Conservation (phyloP, 495 filamentous ascomycete genomes). For the Gamarada debralockiae region DNA sequence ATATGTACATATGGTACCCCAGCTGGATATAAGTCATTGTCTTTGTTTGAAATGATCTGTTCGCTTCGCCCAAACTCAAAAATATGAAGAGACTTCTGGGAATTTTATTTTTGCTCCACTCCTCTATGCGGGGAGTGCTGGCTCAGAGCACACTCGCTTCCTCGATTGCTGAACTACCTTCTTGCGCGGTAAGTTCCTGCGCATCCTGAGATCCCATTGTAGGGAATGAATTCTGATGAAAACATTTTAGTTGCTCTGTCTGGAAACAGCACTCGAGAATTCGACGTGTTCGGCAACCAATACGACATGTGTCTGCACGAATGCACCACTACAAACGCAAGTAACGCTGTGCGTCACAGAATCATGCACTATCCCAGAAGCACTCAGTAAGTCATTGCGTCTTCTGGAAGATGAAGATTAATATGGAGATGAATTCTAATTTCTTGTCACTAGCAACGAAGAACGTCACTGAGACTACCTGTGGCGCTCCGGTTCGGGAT, state of each 20-base stretch:
- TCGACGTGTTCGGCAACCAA: slow-evolving; percentile 28
- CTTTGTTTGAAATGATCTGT: not conserved
- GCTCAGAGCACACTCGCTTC: slow-evolving; percentile 1
- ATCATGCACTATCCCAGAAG: slow-evolving; percentile 29
- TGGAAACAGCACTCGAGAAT: slow-evolving; percentile 18
- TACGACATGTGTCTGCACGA: slow-evolving; percentile 31
- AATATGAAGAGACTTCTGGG: not conserved
- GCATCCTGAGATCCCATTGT: not conserved
- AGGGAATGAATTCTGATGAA: not conserved
- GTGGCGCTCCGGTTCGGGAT: slow-evolving; percentile 16
- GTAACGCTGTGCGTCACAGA: slow-evolving; percentile 27
- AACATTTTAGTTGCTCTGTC: slow-evolving; percentile 22
- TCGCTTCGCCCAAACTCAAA: not conserved
- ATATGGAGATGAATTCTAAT: not conserved
- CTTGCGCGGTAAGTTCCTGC: slow-evolving; percentile 9
- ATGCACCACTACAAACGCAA: slow-evolving; percentile 19
- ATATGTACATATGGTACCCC: not conserved
- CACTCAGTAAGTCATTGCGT: slow-evolving; percentile 24
- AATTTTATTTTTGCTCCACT: not conserved
- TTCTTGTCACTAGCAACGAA: slow-evolving; percentile 6
- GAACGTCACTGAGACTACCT: slow-evolving; percentile 17
- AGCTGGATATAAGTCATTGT: not conserved
- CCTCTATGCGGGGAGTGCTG: not conserved
- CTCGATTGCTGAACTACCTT: slow-evolving; percentile 7
- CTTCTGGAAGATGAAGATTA: not conserved